Conservation (phyloP, 768 basidiomycete genomes). For the Lyophyllum decastes region DNA sequence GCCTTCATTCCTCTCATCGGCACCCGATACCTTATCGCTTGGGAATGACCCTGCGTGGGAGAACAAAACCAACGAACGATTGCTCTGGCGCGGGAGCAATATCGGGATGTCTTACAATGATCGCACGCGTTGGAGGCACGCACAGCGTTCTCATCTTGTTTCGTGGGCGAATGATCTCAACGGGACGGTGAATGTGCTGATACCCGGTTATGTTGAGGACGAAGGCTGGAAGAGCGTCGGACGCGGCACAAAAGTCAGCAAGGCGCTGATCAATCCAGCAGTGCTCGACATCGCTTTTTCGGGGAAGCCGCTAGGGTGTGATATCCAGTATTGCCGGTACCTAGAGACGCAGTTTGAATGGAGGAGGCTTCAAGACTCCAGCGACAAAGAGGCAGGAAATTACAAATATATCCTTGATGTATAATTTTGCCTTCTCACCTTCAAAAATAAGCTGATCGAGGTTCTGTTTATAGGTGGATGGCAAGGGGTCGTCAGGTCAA, state of each 20-base stretch:
- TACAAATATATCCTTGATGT: conserved; percentile 65
- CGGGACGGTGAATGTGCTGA: conserved; percentile 35
- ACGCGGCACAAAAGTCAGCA: conserved; percentile 28
- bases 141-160: conserved; percentile 49
- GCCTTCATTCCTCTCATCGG: conserved; percentile 42
- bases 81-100: conserved; percentile 71
- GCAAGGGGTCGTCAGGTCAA: conserved; percentile 63
- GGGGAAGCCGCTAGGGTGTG: conserved; percentile 43
- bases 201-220: conserved; percentile 20
- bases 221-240: conserved; percentile 31
- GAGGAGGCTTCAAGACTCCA: conserved; percentile 32
- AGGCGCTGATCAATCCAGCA: conserved; percentile 41
- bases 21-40: conserved; percentile 28
- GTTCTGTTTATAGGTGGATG: conserved; percentile 41
- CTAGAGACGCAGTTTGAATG: conserved; percentile 51
- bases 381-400: conserved; percentile 40
- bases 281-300: conserved; percentile 60
- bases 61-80: conserved; percentile 52
- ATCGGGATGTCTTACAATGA: conserved; percentile 54
- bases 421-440: conserved; percentile 15
- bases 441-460: neutral
- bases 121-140: conserved; percentile 40
- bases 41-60: conserved; percentile 62
- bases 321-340: conserved; percentile 39
- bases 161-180: conserved; percentile 33